These are phyloP conservation scores for Aspergillus tanneri DNA, from an alignment of 2,329 filamentous ascomycete genomes.

Conservation along the genomic window DNA sequence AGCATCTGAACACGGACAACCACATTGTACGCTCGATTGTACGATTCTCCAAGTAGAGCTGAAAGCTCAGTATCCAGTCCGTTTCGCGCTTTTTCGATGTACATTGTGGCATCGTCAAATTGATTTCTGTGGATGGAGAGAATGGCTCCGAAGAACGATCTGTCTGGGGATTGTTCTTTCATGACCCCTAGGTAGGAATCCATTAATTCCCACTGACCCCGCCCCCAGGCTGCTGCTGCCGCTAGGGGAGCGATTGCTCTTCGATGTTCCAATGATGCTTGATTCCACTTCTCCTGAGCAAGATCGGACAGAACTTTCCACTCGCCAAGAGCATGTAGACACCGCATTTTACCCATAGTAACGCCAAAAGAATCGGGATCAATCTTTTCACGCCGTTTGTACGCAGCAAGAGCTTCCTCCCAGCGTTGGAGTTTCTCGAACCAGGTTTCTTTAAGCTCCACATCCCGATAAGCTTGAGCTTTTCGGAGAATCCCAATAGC, in stretches of 20 bases:
- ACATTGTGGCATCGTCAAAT: conserved; percentile 83
- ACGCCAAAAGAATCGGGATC: conserved; percentile 82
- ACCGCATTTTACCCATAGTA: conserved; percentile 99
- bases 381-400: conserved; percentile 79
- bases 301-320: conserved; percentile 91
- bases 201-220: conserved; percentile 97
- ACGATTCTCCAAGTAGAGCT: conserved; percentile 95
- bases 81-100: conserved; percentile 88
- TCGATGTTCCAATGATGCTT: conserved; percentile 81
- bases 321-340: conserved; percentile 91
- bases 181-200: conserved; percentile 94
- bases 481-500: conserved; percentile 97
- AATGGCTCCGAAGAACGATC: conserved; percentile 97
- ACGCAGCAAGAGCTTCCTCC: conserved; percentile 93
- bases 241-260: conserved; percentile 89
- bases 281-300: conserved; percentile 90
- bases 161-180: conserved; percentile 88
- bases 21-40: conserved; percentile 96
- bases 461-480: conserved; percentile 92
- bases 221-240: conserved; percentile 92
- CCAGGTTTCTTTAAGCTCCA: conserved; percentile 96
- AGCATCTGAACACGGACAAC: conserved; percentile 99
- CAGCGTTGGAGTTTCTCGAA: conserved; percentile 97
- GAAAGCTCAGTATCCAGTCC: conserved; percentile 94
- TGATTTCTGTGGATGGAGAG: conserved; percentile 92